These are phyloP conservation scores for Fusarium equiseti DNA, from an alignment of 2,329 filamentous ascomycete species.

Conservation along the genomic window DNA sequence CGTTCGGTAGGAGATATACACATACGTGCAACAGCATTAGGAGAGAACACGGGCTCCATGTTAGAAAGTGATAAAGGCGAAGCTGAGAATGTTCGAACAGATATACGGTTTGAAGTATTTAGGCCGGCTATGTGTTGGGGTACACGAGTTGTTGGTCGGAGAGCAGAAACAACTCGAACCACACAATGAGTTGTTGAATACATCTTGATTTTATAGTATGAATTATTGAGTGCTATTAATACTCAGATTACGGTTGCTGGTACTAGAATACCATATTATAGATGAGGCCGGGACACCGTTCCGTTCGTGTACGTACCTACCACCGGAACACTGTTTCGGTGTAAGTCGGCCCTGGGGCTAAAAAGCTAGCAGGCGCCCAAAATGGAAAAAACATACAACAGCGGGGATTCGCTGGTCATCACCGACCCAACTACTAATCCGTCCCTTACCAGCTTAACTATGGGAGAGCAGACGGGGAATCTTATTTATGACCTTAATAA, in stretches of 20 bases:
- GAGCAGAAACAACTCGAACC: background rate
- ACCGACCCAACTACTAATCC: too few relatives aligned
- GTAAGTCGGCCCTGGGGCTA: background rate
- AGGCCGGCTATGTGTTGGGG: background rate
- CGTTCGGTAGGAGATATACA: background rate
- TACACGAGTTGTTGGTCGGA: background rate
- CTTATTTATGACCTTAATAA: too few relatives aligned
- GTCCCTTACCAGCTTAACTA: too few relatives aligned
- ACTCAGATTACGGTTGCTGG: background rate
- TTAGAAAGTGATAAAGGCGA: background rate
- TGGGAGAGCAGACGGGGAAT: too few relatives aligned
- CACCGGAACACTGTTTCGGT: constrained; percentile 18
- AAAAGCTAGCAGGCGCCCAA: background rate
- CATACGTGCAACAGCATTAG: constrained; percentile 23
- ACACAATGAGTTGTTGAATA: background rate
- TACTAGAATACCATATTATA: background rate
- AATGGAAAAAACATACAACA: background rate
- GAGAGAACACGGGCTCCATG: constrained; percentile 31
- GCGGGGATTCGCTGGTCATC: background rate
- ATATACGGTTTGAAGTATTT: background rate
- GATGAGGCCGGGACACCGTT: constrained; percentile 5
- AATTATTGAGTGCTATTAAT: background rate
- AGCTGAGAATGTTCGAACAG: background rate
- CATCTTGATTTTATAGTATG: constrained; percentile 1
- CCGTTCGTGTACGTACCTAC: background rate